These are phyloP conservation scores for Areca catechu DNA, from an alignment of 176 grass and related monocot species.

Conservation along the genomic window DNA sequence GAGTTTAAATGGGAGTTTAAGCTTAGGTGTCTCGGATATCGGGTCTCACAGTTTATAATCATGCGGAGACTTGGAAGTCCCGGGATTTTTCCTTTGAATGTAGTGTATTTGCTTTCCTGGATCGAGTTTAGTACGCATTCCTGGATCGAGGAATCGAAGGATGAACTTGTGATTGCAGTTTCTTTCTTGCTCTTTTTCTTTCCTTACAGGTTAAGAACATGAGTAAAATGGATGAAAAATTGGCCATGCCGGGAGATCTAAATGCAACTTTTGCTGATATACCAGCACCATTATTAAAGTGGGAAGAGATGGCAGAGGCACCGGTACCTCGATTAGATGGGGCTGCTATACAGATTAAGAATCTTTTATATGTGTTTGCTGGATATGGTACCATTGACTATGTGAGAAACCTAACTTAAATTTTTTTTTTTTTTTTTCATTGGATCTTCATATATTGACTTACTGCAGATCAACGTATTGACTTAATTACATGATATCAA, in stretches of 20 bases:
- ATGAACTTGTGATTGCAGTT: too few species aligned
- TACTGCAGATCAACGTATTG: not conserved
- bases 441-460: slow-evolving; percentile 7
- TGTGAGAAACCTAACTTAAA: slow-evolving; percentile 43
- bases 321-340: slow-evolving; percentile 80
- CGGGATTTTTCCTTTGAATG: too few species aligned
- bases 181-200: slow-evolving; percentile 9
- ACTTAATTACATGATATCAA: too few species aligned
- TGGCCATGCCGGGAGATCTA: slow-evolving; percentile 33
- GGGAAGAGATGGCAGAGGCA: slow-evolving; percentile 84
- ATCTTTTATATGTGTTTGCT: slow-evolving; percentile 95
- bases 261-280: slow-evolving; percentile 96
- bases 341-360: slow-evolving; percentile 88
- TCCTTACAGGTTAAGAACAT: slow-evolving; percentile 34
- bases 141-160: too few species aligned
- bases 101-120: not conserved
- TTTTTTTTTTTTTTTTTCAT: not conserved
- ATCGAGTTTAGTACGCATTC: not conserved
- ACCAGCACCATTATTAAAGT: slow-evolving; percentile 53
- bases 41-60: too few species aligned
- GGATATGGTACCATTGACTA: slow-evolving; percentile 92
- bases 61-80: too few species aligned
- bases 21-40: too few species aligned
- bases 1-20: too few species aligned
- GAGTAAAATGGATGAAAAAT: slow-evolving; percentile 16